These are phyloP conservation scores for Prinsepia uniflora DNA, from an alignment of 306 rosid species.

Conservation along the genomic window DNA sequence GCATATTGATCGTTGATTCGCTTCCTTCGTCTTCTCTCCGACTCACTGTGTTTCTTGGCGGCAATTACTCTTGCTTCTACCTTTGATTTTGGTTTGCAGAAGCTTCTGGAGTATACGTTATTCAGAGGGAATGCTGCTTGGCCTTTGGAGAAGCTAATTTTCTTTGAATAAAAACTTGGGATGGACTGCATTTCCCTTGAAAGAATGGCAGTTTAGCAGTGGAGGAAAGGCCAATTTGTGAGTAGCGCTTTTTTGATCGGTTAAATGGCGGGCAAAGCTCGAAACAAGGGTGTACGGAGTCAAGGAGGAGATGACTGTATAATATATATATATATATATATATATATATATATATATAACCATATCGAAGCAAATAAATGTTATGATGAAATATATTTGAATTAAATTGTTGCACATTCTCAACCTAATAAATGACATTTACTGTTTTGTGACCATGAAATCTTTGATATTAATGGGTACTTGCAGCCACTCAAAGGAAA, in stretches of 20 bases:
- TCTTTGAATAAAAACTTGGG: conserved; percentile 14
- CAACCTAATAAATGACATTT: conserved; percentile 20
- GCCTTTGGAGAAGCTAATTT: not conserved
- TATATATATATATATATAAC: too few species aligned
- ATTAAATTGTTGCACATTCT: not conserved
- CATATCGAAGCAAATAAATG: not conserved
- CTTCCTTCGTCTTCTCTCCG: conserved; percentile 68
- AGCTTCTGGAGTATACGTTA: conserved; percentile 25
- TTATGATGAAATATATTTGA: conserved; percentile 1
- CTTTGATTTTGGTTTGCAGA: conserved; percentile 44
- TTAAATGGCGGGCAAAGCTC: too few species aligned
- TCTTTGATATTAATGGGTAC: not conserved
- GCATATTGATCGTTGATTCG: conserved; percentile 67
- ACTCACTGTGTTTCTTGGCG: conserved; percentile 67
- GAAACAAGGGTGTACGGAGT: too few species aligned
- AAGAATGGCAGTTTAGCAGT: not conserved
- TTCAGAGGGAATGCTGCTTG: conserved; percentile 20
- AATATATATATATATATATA: too few species aligned
- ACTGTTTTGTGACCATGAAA: conserved; percentile 8
- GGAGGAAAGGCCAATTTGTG: not conserved
- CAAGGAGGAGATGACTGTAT: not conserved
- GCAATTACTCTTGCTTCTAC: conserved; percentile 41
- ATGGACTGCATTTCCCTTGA: conserved; percentile 47
- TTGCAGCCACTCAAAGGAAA: too few species aligned
- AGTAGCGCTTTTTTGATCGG: not conserved